Evolutionary conservation across 2,329 filamentous ascomycete genomes (phyloP).

Genomic region (Arthrobotrys conoides): DNA sequence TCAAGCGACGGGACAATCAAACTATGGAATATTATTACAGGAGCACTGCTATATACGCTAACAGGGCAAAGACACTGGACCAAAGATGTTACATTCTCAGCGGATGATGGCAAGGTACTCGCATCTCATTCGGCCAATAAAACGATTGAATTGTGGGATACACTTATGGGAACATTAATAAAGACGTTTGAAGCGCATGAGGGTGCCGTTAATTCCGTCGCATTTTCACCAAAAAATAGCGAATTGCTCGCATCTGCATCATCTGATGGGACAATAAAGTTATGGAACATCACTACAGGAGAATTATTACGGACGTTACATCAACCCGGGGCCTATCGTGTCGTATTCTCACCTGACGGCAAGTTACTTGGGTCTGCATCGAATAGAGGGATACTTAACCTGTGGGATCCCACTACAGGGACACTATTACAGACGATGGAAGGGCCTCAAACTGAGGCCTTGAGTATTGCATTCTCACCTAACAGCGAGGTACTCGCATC

Average conservation of each 20-base stretch:
- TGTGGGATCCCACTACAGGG: neutral
- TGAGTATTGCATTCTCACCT: neutral
- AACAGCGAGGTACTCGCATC: neutral
- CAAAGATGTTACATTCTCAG: neutral
- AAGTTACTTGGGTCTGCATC: neutral
- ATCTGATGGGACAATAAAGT: neutral
- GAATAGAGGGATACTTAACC: too few species aligned
- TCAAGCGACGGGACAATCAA: neutral
- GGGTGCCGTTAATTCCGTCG: neutral
- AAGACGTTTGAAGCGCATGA: neutral
- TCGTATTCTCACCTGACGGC: conserved; percentile 2
- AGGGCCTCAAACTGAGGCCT: too few species aligned
- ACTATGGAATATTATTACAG: neutral
- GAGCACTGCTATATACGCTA: neutral
- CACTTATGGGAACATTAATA: neutral
- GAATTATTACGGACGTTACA: neutral
- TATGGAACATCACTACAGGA: neutral
- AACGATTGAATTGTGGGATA: neutral
- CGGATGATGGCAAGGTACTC: neutral
- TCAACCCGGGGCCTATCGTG: too few species aligned
- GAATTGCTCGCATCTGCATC: neutral
- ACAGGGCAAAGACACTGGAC: neutral
- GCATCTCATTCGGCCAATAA: neutral
- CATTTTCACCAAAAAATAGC: neutral
- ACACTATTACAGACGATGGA: neutral